These are phyloP conservation scores for Luffa acutangula DNA, from an alignment of 306 rosid species.

Conservation along the genomic window DNA sequence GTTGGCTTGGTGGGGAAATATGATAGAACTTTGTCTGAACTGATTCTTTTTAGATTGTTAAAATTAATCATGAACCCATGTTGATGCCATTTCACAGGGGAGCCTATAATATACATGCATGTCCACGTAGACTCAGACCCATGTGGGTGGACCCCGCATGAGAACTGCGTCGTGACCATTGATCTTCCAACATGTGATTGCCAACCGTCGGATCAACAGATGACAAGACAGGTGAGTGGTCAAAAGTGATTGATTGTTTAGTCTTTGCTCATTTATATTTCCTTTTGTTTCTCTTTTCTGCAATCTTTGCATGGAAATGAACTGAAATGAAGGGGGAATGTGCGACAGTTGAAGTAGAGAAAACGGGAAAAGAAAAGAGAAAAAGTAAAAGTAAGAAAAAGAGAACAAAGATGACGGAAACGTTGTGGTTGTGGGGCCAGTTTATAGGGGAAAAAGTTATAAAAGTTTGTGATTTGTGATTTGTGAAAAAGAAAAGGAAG, in stretches of 20 bases:
- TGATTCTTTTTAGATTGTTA: neutral
- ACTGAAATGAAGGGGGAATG: neutral
- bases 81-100: constrained; percentile 3
- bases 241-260: constrained; percentile 2
- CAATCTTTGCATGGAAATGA: neutral
- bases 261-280: neutral
- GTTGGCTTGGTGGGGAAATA: neutral
- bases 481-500: neutral
- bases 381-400: neutral
- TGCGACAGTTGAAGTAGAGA: neutral
- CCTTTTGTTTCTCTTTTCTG: neutral
- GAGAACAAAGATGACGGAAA: neutral
- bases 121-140: neutral
- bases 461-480: neutral
- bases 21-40: neutral
- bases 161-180: neutral
- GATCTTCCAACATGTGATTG: neutral
- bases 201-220: neutral
- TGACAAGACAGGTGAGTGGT: constrained; percentile 5
- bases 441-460: neutral
- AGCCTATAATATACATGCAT: neutral
- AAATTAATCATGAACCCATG: constrained; percentile 5
- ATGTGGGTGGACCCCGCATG: neutral
- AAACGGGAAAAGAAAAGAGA: neutral
- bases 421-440: neutral